Base-by-base conservation (phyloP, 2,329 filamentous ascomycete genomes). In the Thelonectria discophora region DNA sequence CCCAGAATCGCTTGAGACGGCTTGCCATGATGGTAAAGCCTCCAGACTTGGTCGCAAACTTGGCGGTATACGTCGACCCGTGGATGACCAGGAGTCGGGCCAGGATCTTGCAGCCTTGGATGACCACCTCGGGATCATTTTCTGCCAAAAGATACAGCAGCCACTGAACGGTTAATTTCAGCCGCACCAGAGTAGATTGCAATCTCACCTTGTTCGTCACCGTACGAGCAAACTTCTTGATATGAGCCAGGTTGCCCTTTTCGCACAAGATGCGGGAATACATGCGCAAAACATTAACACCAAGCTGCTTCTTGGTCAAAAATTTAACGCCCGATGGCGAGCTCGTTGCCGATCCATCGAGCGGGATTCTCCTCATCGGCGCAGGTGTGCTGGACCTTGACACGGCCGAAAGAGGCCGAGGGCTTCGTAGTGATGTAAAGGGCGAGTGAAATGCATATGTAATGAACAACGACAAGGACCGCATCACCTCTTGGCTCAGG, bases 101-200 rank as follows among this genome's bases (percentile, higher is more conserved):
- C 21, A 99, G 80, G 54, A 99, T 94, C 72, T 91, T 94, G 67
- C 88, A 86, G 13, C 92, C 92, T 53, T 93, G 85, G 13, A 93
- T 83, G 11, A 97, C 90, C 20, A 97, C 89, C 67, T 93, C 90
- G 6, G 91, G 84, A 61, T 98, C 91, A 63, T 92, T 88, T 74
- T 97, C 94, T 8, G 92, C 92, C 52, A 98, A 84, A 13, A 99
- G 85, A 76, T 97, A 97, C 13, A 99, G 80, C 13, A 97, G 85
- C 94, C 94, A 97, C 90, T 94, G 67, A 3, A 21, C 6, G 24
- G 21, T 75, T 58, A 73, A 65, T 34, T 15, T 20, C 6, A 17
- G 3, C 11, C 27, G 13, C 2, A 30, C 7, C 9, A 5, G 12
- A 10, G n/a, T 8, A n/a, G 12, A 20, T 30, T 10, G 27, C 27